Base-by-base conservation (phyloP, 768 basidiomycete genomes). In the Tylopilus felleus region DNA sequence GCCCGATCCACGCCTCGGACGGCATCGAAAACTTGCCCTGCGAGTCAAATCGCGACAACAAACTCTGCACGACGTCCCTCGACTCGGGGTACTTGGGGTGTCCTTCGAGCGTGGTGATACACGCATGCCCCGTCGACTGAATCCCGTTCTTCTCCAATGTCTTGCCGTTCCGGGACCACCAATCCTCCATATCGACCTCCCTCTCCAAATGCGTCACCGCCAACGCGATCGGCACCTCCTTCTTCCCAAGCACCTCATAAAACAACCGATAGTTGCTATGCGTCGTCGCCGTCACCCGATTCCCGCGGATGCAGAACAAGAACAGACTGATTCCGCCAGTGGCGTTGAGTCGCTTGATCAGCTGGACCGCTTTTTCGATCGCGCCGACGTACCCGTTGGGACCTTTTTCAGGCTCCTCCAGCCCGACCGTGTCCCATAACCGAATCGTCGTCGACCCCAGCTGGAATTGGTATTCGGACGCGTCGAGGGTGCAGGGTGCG, bases 131-230 rank as follows among this genome's bases (percentile, higher is more conserved):
- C 1, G 53, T 51, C 12, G 68, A 61, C 9, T 49, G 39, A 47
- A 72, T 63, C 0, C 63, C 52, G n/a, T 50, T 58, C 43, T 22
- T 49, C 25, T 62, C 59, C 13, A 72, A 49, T 27, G 47, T 52
- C 46, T 53, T 57, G 23, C 42, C 49, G 19, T 72, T 70, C 5
- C 62, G 52, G 0, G 36, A 50, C 72, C 71, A 72, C 71, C 72
- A 72, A 1, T 56, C 61, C 47, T 72, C 72, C 71, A 73, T 72
- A 28, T 63, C 52, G 2, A 17, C 21, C 21, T 72, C 65, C 19
- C 67, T 49, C 55, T 75, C 76, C 21, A 77, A 64, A 23, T 76
- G 73, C 0, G 73, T 77, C 28, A 78, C 62, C 1, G 69, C 73
- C 8, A 78, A 52, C 9, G 73, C 65, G 21, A 72, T 67, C 0